These are phyloP conservation scores for Rhodotorula glutinis DNA, from an alignment of 1,284 basidiomycete species.

Conservation along the genomic window DNA sequence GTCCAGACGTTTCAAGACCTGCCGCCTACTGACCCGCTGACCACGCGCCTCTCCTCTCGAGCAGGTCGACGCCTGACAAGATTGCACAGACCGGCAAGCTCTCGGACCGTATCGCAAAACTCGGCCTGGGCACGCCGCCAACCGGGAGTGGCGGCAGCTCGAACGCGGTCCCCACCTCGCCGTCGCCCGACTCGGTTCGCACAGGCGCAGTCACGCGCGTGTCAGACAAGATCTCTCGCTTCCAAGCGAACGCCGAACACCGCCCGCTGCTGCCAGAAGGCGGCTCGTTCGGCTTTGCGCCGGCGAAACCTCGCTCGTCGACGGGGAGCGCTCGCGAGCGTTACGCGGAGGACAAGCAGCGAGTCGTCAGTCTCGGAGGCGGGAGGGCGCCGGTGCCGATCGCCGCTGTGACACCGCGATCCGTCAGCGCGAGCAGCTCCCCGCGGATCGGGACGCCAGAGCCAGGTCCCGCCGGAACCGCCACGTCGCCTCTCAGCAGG, in stretches of 20 bases:
- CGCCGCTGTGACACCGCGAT: constrained; percentile 20
- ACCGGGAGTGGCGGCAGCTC: not conserved
- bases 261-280: constrained; percentile 25
- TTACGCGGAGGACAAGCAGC: constrained; percentile 5
- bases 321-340: not conserved
- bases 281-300: constrained; percentile 27
- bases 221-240: constrained; percentile 31
- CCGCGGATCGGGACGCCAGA: constrained; percentile 8
- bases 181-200: not conserved
- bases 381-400: constrained; percentile 31
- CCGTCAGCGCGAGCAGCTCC: constrained; percentile 17
- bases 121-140: not conserved
- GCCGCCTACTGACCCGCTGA: too few relatives aligned
- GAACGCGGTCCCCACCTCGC: not conserved
- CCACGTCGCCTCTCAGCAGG: not conserved
- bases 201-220: constrained; percentile 20
- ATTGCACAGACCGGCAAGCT: constrained; percentile 3
- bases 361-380: constrained; percentile 32
- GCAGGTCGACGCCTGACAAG: constrained; percentile 1
- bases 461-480: not conserved
- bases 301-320: constrained; percentile 6
- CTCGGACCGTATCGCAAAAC: constrained; percentile 1
- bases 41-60: too few relatives aligned
- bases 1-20: too few relatives aligned
- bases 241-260: constrained; percentile 25